These are phyloP conservation scores for Xerocomus potaroensis DNA, from an alignment of 768 basidiomycete species.

Conservation along the genomic window DNA sequence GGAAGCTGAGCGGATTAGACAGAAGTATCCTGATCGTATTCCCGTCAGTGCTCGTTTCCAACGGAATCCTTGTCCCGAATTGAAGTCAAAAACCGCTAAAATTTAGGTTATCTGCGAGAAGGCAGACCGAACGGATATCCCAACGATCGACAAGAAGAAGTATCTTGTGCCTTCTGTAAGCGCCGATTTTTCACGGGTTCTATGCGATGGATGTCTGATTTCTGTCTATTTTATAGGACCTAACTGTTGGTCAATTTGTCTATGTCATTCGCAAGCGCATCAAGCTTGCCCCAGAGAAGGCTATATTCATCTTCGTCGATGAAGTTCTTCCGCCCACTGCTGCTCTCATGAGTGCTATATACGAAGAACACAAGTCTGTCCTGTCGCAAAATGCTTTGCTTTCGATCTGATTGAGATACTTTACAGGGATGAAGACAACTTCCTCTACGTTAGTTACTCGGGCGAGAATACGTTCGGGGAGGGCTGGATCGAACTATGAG, in stretches of 20 bases:
- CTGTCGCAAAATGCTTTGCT: slow-evolving; percentile 1
- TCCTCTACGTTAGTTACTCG: slow-evolving; percentile 97
- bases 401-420: slow-evolving; percentile 24
- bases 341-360: slow-evolving; percentile 97
- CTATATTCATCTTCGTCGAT: slow-evolving; percentile 99
- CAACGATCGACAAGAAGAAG: slow-evolving; percentile 99
- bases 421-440: slow-evolving; percentile 94
- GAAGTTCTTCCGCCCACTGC: slow-evolving; percentile 98
- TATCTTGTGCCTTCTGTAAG: slow-evolving; percentile 95
- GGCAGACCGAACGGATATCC: slow-evolving; percentile 96
- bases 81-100: slow-evolving; percentile 7
- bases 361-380: slow-evolving; percentile 98
- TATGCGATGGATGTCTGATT: slow-evolving; percentile 27
- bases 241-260: slow-evolving; percentile 98
- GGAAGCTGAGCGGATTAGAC: slow-evolving; percentile 95
- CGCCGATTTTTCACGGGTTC: slow-evolving; percentile 4
- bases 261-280: slow-evolving; percentile 99
- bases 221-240: slow-evolving; percentile 51
- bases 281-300: slow-evolving; percentile 99
- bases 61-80: slow-evolving; percentile 5
- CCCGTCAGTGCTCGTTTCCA: slow-evolving; percentile 55
- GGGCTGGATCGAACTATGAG: slow-evolving; percentile 33
- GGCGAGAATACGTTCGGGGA: slow-evolving; percentile 94
- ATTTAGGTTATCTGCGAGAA: slow-evolving; percentile 98
- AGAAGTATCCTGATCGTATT: slow-evolving; percentile 98